Evolutionary conservation across 2,329 filamentous ascomycete species (phyloP).

Genomic region (Bipolaris gigantea): DNA sequence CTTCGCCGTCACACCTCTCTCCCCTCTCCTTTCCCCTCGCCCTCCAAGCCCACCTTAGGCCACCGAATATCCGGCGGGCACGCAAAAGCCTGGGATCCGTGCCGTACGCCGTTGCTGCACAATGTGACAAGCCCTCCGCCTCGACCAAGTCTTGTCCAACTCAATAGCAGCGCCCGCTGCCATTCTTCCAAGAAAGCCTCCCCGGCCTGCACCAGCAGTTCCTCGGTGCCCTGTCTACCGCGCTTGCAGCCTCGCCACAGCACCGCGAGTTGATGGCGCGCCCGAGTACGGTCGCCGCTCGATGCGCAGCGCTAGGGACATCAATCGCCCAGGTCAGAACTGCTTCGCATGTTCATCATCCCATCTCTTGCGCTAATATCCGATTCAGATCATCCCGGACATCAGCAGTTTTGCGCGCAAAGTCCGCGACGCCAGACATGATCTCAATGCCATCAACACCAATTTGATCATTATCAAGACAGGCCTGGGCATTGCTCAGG

Average conservation of each 20-base stretch:
- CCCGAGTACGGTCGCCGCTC: constrained; percentile 35
- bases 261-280: constrained; percentile 25
- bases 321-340: constrained; percentile 34
- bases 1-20: neutral
- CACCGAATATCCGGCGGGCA: constrained; percentile 10
- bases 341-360: constrained; percentile 4
- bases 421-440: constrained; percentile 36
- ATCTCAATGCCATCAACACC: constrained; percentile 37
- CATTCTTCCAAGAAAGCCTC: neutral
- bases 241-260: neutral
- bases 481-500: constrained; percentile 36
- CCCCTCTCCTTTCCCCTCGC: constrained; percentile 6
- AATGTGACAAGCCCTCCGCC: constrained; percentile 13
- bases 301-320: constrained; percentile 38
- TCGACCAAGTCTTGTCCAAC: constrained; percentile 5
- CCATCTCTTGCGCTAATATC: constrained; percentile 15
- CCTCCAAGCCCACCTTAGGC: neutral
- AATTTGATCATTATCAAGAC: constrained; percentile 39
- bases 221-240: constrained; percentile 2
- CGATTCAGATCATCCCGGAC: constrained; percentile 32
- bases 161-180: neutral
- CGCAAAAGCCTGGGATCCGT: constrained; percentile 15
- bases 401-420: constrained; percentile 36
- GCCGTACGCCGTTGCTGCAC: constrained; percentile 10
- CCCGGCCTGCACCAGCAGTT: neutral